Evolutionary conservation across 1,284 basidiomycete species (phyloP).

Genomic region (Vanrija sp.): DNA sequence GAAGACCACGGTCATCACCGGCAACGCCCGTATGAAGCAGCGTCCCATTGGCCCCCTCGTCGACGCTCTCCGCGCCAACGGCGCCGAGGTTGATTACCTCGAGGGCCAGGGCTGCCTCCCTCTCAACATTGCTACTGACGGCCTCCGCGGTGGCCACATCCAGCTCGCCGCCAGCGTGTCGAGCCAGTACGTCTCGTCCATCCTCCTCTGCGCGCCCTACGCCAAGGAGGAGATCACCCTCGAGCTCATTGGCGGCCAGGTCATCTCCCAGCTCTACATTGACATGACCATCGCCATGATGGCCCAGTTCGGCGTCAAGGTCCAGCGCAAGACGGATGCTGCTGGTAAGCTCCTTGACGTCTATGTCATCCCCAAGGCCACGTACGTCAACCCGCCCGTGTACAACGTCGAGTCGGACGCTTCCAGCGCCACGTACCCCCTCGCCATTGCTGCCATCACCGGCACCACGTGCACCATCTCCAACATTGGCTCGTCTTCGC

Average conservation of each 20-base stretch:
- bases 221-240: slow-evolving; percentile 50
- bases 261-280: slow-evolving; percentile 98
- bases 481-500: slow-evolving; percentile 83
- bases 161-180: slow-evolving; percentile 90
- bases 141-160: slow-evolving; percentile 78
- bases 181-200: slow-evolving; percentile 96
- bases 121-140: slow-evolving; percentile 76
- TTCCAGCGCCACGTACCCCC: slow-evolving; percentile 91
- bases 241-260: slow-evolving; percentile 54
- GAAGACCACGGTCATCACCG: slow-evolving; percentile 73
- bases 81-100: slow-evolving; percentile 71
- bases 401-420: slow-evolving; percentile 97
- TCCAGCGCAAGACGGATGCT: slow-evolving; percentile 65
- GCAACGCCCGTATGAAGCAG: slow-evolving; percentile 98
- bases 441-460: slow-evolving; percentile 93
- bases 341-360: slow-evolving; percentile 67
- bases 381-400: slow-evolving; percentile 70
- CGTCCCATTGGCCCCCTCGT: slow-evolving; percentile 92
- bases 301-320: slow-evolving; percentile 84
- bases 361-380: slow-evolving; percentile 81
- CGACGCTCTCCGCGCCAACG: slow-evolving; percentile 79
- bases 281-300: slow-evolving; percentile 99
- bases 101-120: slow-evolving; percentile 84
- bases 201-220: slow-evolving; percentile 93
- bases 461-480: slow-evolving; percentile 89